Conservation (phyloP, 2,329 filamentous ascomycete genomes). For the Trichoderma arundinaceum region DNA sequence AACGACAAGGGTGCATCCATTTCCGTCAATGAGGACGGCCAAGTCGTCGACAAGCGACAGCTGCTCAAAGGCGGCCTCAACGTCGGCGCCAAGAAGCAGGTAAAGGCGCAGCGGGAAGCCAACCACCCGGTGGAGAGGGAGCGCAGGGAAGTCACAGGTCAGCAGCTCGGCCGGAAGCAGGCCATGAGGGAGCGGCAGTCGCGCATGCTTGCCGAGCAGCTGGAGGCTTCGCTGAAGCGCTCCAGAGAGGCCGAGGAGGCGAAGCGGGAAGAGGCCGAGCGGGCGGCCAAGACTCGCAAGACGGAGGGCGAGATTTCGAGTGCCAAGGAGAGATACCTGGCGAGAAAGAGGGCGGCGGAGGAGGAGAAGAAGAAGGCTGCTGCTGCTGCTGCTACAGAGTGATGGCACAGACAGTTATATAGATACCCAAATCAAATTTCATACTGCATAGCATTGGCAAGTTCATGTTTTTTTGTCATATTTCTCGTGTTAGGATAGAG, state of each 20-base stretch:
- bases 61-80: conserved; percentile 78
- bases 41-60: conserved; percentile 84
- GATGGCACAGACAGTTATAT: background rate
- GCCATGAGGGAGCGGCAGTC: conserved; percentile 78
- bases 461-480: background rate
- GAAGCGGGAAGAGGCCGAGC: conserved; percentile 66
- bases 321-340: conserved; percentile 79
- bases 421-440: conserved; percentile 41
- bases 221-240: conserved; percentile 74
- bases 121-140: conserved; percentile 40
- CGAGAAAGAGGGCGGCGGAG: conserved; percentile 75
- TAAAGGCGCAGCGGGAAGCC: conserved; percentile 41
- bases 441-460: background rate
- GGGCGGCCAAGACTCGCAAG: conserved; percentile 76
- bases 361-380: conserved; percentile 64
- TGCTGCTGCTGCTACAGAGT: conserved; percentile 33
- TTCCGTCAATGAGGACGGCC: conserved; percentile 79
- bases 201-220: conserved; percentile 77
- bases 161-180: conserved; percentile 59
- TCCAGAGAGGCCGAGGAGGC: conserved; percentile 71
- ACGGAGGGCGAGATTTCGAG: conserved; percentile 76
- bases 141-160: conserved; percentile 49
- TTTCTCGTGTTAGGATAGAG: background rate
- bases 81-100: conserved; percentile 67
- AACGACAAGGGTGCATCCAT: conserved; percentile 66